These are phyloP conservation scores for Phytophthora palmivora DNA, from an alignment of 352 stramenopile genomes.

Conservation along the genomic window DNA sequence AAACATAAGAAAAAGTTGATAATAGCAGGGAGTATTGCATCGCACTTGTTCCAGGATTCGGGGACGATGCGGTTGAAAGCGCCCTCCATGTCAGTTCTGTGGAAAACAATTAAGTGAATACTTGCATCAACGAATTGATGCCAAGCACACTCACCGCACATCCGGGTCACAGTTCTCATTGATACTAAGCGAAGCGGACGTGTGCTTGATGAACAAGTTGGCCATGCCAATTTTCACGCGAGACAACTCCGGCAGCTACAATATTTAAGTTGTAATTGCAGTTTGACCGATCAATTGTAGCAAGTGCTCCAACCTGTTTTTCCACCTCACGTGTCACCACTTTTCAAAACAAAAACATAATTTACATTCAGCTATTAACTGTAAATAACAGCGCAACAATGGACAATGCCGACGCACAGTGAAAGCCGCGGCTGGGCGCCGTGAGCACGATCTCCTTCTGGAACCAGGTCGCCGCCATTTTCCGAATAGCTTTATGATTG, in stretches of 20 bases:
- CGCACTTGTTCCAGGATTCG: constrained; percentile 85
- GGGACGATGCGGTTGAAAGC: constrained; percentile 95
- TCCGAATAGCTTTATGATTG: constrained; percentile 3
- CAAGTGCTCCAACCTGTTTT: constrained; percentile 61
- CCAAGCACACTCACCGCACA: constrained; percentile 69
- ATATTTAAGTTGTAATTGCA: not conserved
- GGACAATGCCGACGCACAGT: constrained; percentile 50
- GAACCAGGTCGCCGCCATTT: constrained; percentile 76
- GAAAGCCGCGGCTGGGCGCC: constrained; percentile 81
- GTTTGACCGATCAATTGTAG: not conserved
- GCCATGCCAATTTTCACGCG: constrained; percentile 93
- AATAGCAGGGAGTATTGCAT: not conserved
- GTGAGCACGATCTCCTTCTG: constrained; percentile 89
- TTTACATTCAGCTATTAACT: not conserved
- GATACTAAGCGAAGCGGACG: constrained; percentile 95
- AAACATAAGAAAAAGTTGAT: not conserved
- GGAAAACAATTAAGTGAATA: not conserved
- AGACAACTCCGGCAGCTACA: constrained; percentile 63
- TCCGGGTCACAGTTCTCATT: constrained; percentile 97
- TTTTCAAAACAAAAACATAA: constrained; percentile 31
- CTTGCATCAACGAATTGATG: not conserved
- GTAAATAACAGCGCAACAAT: not conserved
- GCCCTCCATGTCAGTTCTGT: constrained; percentile 93
- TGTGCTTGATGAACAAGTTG: constrained; percentile 97
- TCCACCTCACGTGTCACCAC: constrained; percentile 86